Evolutionary conservation across 2,329 filamentous ascomycete genomes (phyloP).

Genomic region (Metarhizium sp.): DNA sequence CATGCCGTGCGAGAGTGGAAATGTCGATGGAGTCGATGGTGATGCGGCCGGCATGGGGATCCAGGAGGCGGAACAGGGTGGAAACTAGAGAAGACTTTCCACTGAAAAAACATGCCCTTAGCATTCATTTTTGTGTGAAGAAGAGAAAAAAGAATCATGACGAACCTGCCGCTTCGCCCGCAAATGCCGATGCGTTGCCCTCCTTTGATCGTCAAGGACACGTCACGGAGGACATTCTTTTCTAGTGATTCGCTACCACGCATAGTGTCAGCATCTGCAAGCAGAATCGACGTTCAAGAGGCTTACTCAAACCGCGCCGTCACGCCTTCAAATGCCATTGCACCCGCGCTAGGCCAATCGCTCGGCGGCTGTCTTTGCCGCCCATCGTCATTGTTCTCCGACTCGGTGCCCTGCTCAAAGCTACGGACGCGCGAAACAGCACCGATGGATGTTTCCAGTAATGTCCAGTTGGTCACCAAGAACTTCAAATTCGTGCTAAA

Average conservation of each 20-base stretch:
- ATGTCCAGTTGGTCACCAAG: neutral
- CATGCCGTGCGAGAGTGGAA: too few relatives aligned
- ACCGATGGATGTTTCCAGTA: neutral
- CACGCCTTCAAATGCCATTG: neutral
- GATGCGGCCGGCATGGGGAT: too few relatives aligned
- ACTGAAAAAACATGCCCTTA: too few relatives aligned
- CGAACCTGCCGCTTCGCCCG: constrained; percentile 10
- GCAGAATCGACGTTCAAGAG: too few relatives aligned
- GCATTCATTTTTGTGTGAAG: too few relatives aligned
- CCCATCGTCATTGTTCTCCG: neutral
- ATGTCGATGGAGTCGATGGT: too few relatives aligned
- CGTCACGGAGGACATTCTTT: constrained; percentile 2
- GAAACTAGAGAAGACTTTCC: too few relatives aligned
- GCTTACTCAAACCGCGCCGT: neutral
- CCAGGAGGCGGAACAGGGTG: too few relatives aligned
- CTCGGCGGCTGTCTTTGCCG: neutral
- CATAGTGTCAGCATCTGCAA: neutral
- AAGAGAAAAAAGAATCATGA: too few relatives aligned
- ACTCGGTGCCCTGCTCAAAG: neutral
- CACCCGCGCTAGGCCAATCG: neutral
- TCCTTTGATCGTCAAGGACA: constrained; percentile 8
- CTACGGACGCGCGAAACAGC: neutral
- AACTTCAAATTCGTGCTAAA: neutral
- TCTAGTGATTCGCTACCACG: neutral
- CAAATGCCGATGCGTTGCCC: constrained; percentile 12